These are phyloP conservation scores for Populus alba DNA, from an alignment of 345 rosid species.

Conservation along the genomic window DNA sequence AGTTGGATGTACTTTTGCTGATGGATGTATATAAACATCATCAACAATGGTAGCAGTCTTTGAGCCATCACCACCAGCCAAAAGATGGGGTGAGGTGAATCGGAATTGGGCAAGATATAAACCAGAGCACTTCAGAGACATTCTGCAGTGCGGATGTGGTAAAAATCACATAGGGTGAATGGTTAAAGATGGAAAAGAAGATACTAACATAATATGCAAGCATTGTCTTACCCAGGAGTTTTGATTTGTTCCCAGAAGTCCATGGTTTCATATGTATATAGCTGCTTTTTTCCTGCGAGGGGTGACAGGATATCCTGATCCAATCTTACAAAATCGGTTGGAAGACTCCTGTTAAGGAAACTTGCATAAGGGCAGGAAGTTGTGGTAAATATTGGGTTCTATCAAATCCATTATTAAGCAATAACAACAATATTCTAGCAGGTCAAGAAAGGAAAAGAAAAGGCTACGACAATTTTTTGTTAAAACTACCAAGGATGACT, in stretches of 20 bases:
- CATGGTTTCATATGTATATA: conserved; percentile 68
- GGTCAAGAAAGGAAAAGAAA: not conserved
- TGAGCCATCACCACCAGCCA: conserved; percentile 82
- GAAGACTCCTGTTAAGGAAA: conserved; percentile 25
- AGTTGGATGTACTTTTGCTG: conserved; percentile 93
- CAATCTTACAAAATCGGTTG: conserved; percentile 65
- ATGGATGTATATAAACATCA: conserved; percentile 90
- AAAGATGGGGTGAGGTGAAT: conserved; percentile 58
- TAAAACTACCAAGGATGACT: not conserved
- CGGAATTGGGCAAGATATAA: conserved; percentile 81
- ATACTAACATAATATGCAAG: not conserved
- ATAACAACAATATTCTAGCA: not conserved
- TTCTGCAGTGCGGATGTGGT: conserved; percentile 40
- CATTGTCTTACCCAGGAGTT: conserved; percentile 61
- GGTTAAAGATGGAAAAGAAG: not conserved
- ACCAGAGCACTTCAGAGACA: conserved; percentile 83
- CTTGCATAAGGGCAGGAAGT: conserved; percentile 16
- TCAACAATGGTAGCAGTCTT: conserved; percentile 66
- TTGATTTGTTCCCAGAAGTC: conserved; percentile 94
- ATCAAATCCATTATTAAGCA: not conserved
- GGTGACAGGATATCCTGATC: conserved; percentile 93
- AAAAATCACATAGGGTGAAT: not conserved
- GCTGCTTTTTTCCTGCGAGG: conserved; percentile 80
- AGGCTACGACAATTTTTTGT: not conserved
- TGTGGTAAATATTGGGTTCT: conserved; percentile 5